Evolutionary conservation across 78 protist species (phyloP), one percentile per base, ranked within the genome.

Genomic region (Andalucia godoyi): DNA sequence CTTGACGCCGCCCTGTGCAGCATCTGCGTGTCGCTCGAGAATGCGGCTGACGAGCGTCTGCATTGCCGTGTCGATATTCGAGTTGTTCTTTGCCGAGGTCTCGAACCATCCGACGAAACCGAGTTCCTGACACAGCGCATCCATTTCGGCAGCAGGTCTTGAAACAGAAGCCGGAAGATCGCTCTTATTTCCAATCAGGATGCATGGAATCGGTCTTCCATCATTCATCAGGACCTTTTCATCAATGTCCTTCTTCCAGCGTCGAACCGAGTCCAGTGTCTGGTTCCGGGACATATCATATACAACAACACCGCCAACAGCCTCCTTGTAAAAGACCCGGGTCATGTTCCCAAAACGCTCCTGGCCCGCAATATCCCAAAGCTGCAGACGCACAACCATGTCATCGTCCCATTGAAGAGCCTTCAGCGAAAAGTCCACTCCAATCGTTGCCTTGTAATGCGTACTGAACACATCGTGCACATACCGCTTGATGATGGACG

Each of bases 381-480:
- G 63, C 70, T 89, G 97, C 27, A 93, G 50, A 39, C 88, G 71
- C 17, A 90, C 78, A 13, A 68, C 74, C 1, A 80, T 86, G 36
- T 84, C 66, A 40, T 41, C 67, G 36, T 87, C 80, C 83, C 79
- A 62, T 23, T 84, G 37, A 9, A 92, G 46, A 25, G 81, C 83
- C 64, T 92, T 92, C 37, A 87, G 70, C 17, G 93, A 93, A 63
- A 92, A 92, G 60, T 92, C 97, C 27, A 92, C 95, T 25, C 95
- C 97, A 50, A 92, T 92, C 84, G 97, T 92, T 33, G 91, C 51
- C 80, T 87, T 87, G 71, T 89, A 90, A 58, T 66, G 58, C 72
- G 52, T 59, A n/a, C 89, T 81, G 71, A 90, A 90, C 36, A 82
- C 45, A 58, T 65, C 32, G 73, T 76, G 76, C 45, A 80, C 90